Conservation (phyloP, 352 stramenopile species). For the Phytopythium helicoides region DNA sequence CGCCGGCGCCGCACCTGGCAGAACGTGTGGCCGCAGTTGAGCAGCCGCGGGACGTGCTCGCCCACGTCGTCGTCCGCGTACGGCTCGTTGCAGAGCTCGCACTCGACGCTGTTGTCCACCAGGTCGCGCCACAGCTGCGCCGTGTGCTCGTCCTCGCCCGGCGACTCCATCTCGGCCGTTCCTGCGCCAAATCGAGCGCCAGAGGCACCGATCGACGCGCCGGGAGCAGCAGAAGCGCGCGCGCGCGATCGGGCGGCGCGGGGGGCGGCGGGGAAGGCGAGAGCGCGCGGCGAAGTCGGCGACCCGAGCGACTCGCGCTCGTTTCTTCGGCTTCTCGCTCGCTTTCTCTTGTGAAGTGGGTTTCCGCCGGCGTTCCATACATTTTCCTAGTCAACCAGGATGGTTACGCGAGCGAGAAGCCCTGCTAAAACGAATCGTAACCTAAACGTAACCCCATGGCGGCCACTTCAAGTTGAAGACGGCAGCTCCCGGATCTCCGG, state of each 20-base stretch:
- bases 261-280: neutral
- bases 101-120: conserved; percentile 78
- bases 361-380: too few species aligned
- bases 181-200: neutral
- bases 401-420: too few species aligned
- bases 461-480: too few species aligned
- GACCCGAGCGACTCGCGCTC: too few species aligned
- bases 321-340: neutral
- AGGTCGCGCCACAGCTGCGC: conserved; percentile 66
- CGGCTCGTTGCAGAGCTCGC: conserved; percentile 83
- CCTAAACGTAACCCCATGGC: too few species aligned
- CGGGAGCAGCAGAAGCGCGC: neutral
- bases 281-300: too few species aligned
- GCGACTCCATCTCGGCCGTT: conserved; percentile 10
- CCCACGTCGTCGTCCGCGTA: conserved; percentile 67
- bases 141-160: conserved; percentile 47
- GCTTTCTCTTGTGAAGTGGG: too few species aligned
- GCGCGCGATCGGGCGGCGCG: neutral
- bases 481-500: too few species aligned
- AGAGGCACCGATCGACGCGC: neutral
- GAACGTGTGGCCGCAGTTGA: conserved; percentile 80
- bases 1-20: conserved; percentile 52
- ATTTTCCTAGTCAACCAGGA: too few species aligned
- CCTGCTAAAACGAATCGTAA: too few species aligned
- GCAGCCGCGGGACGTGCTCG: conserved; percentile 64